Conservation (phyloP, 345 rosid species). For the Conringia planisiliqua region DNA sequence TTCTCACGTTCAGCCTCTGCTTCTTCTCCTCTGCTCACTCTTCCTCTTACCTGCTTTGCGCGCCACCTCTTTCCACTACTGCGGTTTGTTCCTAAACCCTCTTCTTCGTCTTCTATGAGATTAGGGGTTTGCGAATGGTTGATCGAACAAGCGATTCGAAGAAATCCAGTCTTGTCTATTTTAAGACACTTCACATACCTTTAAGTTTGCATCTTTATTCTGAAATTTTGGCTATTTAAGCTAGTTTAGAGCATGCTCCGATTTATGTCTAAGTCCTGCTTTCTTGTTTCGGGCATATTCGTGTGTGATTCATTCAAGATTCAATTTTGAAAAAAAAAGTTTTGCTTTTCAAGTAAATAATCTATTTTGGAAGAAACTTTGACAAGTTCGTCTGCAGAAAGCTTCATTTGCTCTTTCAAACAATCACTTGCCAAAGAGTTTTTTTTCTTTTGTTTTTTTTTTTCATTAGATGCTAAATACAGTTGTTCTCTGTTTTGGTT, state of each 20-base stretch:
- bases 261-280: background rate
- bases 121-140: background rate
- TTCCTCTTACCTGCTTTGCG: constrained; percentile 21
- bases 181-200: background rate
- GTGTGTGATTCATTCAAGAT: background rate
- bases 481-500: too few species aligned
- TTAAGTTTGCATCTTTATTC: background rate
- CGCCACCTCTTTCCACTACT: constrained; percentile 30
- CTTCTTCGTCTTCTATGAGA: background rate
- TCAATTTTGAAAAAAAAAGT: background rate
- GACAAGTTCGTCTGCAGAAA: background rate
- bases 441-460: too few species aligned
- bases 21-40: constrained; percentile 21
- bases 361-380: background rate
- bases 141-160: too few species aligned
- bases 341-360: background rate
- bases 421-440: too few species aligned
- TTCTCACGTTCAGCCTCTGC: constrained; percentile 21
- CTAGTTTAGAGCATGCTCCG: background rate
- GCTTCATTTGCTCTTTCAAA: background rate
- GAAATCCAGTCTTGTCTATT: background rate
- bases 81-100: constrained; percentile 26
- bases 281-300: background rate
- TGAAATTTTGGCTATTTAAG: background rate
- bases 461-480: too few species aligned